Evolutionary conservation across 768 basidiomycete genomes (phyloP), one percentile per base, ranked within the genome.

Genomic region (Suillus cothurnatus): DNA sequence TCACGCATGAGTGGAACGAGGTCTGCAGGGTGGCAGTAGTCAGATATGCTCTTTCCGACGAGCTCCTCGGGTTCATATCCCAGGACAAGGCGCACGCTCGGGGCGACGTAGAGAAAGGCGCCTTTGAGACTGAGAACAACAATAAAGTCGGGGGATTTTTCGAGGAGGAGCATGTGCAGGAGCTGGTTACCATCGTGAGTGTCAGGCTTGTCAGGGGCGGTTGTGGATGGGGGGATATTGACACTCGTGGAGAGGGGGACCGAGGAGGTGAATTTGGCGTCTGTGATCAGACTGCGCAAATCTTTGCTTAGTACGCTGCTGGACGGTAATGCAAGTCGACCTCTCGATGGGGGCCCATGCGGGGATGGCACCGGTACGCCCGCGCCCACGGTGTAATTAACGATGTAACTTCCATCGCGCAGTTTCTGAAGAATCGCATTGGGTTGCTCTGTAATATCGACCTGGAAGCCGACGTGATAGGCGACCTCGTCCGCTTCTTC

Each of bases 401-500:
- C 84, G 64, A 88, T 78, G 76, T 94, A 94, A 39, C 84, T 87
- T 21, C 95, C 95, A 69, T 93, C 88, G 23, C 84, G 79, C 61
- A 95, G 82, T 74, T 89, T 93, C 68, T 91, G 85, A 61, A 95
- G 78, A 66, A 97, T 95, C 2, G 86, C 86, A 69, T 88, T 88
- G 3, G 94, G 95, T 78, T 96, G 94, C 71, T 91, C 88, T 21
- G 88, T 88, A 58, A 99, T 81, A 77, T 98, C 94, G 63, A 97
- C 92, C 78, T 99, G 95, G 82, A 99, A 99, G 1, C 97, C 97
- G 60, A 99, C 90, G 71, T 93, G 91, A 74, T 91, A 97, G 11
- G 87, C 88, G 47, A 93, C 83, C 53, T 96, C 90, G 62, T 88
- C 86, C 43, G 83, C 82, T 68, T 88, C 89, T 50, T 86, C 82